Base-by-base conservation (phyloP, 73 alveolate species). In the Paramecium sonneborni region DNA sequence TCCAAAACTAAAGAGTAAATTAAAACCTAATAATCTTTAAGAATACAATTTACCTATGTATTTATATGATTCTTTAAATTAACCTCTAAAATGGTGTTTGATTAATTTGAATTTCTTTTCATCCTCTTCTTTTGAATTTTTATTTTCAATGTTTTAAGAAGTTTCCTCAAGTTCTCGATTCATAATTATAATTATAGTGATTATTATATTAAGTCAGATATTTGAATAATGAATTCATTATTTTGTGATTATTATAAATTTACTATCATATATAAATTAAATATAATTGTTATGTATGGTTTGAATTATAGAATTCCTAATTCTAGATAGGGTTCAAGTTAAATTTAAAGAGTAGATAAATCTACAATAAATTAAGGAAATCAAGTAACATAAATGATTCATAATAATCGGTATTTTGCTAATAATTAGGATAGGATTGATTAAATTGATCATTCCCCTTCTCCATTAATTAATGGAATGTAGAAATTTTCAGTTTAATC, bases 1-100 rank as follows among this genome's bases (percentile, higher is more conserved):
- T 72, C 58, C 86, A 37, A 72, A 72, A 72, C 86, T 72, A 35
- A 72, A 72, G 3, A 72, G 57, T 72, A 72, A 35, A 41, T 72
- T 10, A 72, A 72, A 72, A 23, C 58, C 86, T 72, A 30, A n/a
- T 32, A n/a, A 18, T n/a, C 18, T 6, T 14, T 12, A 0, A 12
- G 1, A 35, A 72, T 15, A 24, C 9, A n/a, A 35, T 8, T 18
- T 52, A 72, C 86, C 86, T 35, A 32, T 35, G 18, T 72, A 72
- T 72, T 72, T 72, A 38, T 35, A 72, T 10, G 86, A 32, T 72
- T 72, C 55, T 35, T 72, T 72, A 21, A 35, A 72, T 72, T 72
- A 72, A 37, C 7, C 18, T 38, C 58, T 35, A 24, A 72, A 72
- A 34, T 72, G 86, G 15, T 72, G 26, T 37, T 72, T 72, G 20